A percentile compares a stretch with the other conserved stretches of the same genome.
Conservation (phyloP, 2,329 filamentous ascomycete species). For the Nemania sp. region DNA sequence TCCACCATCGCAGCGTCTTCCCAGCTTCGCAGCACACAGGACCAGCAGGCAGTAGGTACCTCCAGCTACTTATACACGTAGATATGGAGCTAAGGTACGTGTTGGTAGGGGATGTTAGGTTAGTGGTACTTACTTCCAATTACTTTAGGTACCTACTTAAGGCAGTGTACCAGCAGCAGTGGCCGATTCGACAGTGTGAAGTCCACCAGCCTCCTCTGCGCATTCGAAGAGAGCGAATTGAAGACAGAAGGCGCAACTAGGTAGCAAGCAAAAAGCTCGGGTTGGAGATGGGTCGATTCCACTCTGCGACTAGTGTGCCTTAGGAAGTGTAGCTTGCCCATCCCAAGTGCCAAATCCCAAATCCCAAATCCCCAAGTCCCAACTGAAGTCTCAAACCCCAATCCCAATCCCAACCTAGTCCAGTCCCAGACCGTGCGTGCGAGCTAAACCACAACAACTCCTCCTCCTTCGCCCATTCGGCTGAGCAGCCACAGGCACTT, state of each 20-base stretch:
- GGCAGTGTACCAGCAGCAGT: background rate
- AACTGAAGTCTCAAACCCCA: too few relatives aligned
- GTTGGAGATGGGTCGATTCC: constrained; percentile 19
- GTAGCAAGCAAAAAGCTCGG: constrained; percentile 15
- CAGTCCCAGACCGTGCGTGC: too few relatives aligned
- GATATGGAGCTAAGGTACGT: too few relatives aligned
- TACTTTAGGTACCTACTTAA: background rate
- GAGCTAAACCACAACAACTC: too few relatives aligned
- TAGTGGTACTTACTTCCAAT: too few relatives aligned
- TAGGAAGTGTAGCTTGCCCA: too few relatives aligned
- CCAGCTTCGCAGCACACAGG: constrained; percentile 18
- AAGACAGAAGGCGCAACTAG: constrained; percentile 20
- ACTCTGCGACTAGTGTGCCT: background rate
- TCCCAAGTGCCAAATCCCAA: too few relatives aligned
- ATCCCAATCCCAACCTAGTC: too few relatives aligned
- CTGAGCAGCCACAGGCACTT: background rate
- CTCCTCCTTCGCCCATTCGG: background rate
- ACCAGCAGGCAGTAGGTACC: constrained; percentile 10
- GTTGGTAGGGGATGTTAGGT: too few relatives aligned
- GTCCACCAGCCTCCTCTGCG: background rate
- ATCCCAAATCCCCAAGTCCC: too few relatives aligned
- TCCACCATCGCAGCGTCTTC: constrained; percentile 21
- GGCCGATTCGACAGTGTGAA: constrained; percentile 11
- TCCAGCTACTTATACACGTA: background rate
- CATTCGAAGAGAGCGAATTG: too few relatives aligned